phyloP scores from a whole-genome alignment of 805 yeast species.

The Teunomyces panamensis region DNA sequence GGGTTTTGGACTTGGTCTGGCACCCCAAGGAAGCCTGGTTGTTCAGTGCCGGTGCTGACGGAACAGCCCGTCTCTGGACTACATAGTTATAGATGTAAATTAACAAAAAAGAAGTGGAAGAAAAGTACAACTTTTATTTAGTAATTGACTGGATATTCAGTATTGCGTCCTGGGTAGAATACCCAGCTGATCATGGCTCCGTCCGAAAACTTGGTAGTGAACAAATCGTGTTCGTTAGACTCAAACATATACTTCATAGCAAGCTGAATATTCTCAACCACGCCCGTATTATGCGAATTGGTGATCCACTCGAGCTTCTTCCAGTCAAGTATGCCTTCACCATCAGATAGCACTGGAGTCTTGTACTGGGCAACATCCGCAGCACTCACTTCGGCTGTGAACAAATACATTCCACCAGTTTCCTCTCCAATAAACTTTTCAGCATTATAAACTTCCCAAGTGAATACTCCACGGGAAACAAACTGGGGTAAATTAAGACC shows the following conservation, averaged over 20 bases:
- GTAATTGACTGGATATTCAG: constrained; percentile 3
- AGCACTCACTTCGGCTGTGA: constrained; percentile 32
- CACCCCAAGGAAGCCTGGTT: constrained; percentile 99
- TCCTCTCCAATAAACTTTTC: constrained; percentile 11
- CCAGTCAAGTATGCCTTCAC: constrained; percentile 46
- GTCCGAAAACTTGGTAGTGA: constrained; percentile 23
- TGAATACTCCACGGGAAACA: constrained; percentile 31
- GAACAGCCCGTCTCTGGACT: constrained; percentile 95
- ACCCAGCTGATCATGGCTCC: constrained; percentile 10
- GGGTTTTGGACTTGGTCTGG: constrained; percentile 87
- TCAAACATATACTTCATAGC: constrained; percentile 23
- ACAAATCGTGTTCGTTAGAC: constrained; percentile 22
- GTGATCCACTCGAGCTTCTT: constrained; percentile 35
- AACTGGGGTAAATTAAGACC: constrained; percentile 30
- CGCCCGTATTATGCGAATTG: constrained; percentile 34
- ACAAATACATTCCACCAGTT: constrained; percentile 38
- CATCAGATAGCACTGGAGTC: constrained; percentile 25
- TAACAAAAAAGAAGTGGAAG: constrained; percentile 1
- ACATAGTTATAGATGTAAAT: constrained; percentile 37
- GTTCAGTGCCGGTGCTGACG: constrained; percentile 96
- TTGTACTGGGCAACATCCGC: constrained; percentile 20
- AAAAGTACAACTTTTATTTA: neutral
- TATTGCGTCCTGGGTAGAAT: constrained; percentile 10
- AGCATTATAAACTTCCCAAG: constrained; percentile 26
- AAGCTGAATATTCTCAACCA: constrained; percentile 36